A percentile compares a stretch with the other conserved stretches of the same genome.
Conservation (phyloP, 1,284 basidiomycete species). For the Marasmius sp. region DNA sequence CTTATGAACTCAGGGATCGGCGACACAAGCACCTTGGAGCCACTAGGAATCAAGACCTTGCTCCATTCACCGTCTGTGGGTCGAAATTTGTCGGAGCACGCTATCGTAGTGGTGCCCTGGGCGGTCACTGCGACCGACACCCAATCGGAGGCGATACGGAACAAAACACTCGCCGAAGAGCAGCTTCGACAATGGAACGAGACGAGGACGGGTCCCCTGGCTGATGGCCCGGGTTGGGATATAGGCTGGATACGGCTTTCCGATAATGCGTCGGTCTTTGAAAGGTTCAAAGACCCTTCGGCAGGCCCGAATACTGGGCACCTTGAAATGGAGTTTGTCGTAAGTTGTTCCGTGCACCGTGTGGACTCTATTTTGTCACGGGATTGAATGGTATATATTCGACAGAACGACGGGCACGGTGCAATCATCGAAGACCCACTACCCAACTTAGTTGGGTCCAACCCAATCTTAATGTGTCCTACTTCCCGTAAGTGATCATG, state of each 20-base stretch:
- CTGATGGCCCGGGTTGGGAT: conserved; percentile 7
- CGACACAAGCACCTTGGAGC: not conserved
- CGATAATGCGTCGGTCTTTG: conserved; percentile 10
- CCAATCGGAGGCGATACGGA: not conserved
- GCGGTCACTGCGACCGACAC: conserved; percentile 6
- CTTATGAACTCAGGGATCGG: conserved; percentile 9
- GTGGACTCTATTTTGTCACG: too few species aligned
- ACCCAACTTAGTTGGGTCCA: conserved; percentile 27
- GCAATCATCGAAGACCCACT: not conserved
- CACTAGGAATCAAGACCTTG: conserved; percentile 2
- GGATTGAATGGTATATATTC: not conserved
- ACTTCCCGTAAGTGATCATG: conserved; percentile 33
- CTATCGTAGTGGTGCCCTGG: conserved; percentile 5
- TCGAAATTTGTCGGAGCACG: conserved; percentile 6
- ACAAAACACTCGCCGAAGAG: conserved; percentile 3
- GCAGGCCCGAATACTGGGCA: conserved; percentile 16
- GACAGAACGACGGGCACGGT: not conserved
- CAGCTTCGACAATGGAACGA: conserved; percentile 4
- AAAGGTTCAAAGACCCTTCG: conserved; percentile 13
- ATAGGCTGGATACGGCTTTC: conserved; percentile 18
- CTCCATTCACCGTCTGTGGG: conserved; percentile 9
- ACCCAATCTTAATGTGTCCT: conserved; percentile 27
- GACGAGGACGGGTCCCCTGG: conserved; percentile 6
- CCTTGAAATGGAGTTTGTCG: conserved; percentile 18
- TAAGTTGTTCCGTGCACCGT: too few species aligned